Evolutionary conservation across 192 early-diverging fungal genomes (phyloP), one percentile per base, ranked within the genome.

Genomic region (Funneliformis geosporum): DNA sequence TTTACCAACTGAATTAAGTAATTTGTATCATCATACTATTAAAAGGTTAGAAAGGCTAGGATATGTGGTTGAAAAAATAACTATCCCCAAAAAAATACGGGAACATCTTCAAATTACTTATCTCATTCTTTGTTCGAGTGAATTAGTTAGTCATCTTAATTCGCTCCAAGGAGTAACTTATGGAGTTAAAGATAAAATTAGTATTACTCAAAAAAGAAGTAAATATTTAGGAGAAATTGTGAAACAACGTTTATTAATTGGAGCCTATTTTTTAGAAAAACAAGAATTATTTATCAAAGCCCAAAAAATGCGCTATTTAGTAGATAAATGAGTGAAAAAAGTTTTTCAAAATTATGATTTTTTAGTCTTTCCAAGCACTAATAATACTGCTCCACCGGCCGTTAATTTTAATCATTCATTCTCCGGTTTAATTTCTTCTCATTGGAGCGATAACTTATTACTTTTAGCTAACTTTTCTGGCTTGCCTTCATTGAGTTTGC

Each of bases 101-200:
- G 73, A 75, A 61, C 25, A 75, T 38, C 33, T 75, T 9, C 73
- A 75, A 75, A 60, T 75, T 75, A 62, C 59, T 61, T 75, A 75
- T 61, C 60, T 75, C 42, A 75, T 75, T 61, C 55, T 75, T 38
- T 75, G 73, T 75, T 75, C 73, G 2, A 75, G 27, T 21, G 60
- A 75, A 75, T 75, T 75, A 75, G 60, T 62, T 62, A 75, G 73
- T 42, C 73, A 75, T 61, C 60, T 75, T 21, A 75, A 75, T 75
- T 75, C 73, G 2, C 60, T 60, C 28, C 73, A 75, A 61, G 73
- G 73, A 75, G 42, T 75, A 75, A 75, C 73, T 61, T 75, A 75
- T 75, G 73, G 73, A 2, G 4, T 42, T 42, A 25, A 62, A 38
- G 60, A 62, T 61, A 75, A 75, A 11, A 72, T 72, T 44, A 44